Base-by-base conservation (phyloP, 352 stramenopile genomes). In the Phytophthora sp. region DNA sequence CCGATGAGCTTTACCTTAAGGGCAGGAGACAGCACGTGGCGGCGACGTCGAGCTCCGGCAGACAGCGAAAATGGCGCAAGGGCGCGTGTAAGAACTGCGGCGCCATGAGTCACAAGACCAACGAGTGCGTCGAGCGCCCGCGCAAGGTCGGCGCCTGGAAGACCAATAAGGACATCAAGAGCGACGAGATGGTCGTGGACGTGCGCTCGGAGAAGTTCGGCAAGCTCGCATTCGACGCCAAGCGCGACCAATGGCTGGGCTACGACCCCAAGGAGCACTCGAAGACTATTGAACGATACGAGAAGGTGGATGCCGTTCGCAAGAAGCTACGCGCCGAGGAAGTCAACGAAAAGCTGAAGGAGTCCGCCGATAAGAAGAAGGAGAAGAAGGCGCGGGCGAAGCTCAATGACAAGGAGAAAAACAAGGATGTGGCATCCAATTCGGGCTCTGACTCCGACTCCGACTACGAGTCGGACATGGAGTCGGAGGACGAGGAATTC, bases 191-290 rank as follows among this genome's bases (percentile, higher is more conserved):
- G 58, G 65, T 90, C 6, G 75, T 95, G 41, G 89, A 97, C 47
- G 82, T 97, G 47, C 88, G 94, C 41, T 94, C 88, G 18, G 82
- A 93, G 60, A 78, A 91, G 61, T 93, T 92, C 44, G 92, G 96
- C 16, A 98, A 99, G 60, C 82, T 99, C 44, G 92, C 94, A 31
- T 99, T 98, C 76, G 97, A 99, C 69, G 96, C 93, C 30, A 99
- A 99, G 77, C 86, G 98, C 50, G 97, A 99, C 81, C 82, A 96
- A 51, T 99, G 98, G 90, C 93, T 98, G 39, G 97, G 97, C 27
- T 99, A 98, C 69, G 80, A 93, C 55, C 82, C 86, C 2, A 89
- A 88, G 56, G 88, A 95, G 31, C 88, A 95, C 68, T 63, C 71
- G 27, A 82, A 86, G 60, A 94, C 88, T 11, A 85, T 95, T 39